These are phyloP conservation scores for Penicillium paradoxum DNA, from an alignment of 495 filamentous ascomycete species.

Conservation along the genomic window DNA sequence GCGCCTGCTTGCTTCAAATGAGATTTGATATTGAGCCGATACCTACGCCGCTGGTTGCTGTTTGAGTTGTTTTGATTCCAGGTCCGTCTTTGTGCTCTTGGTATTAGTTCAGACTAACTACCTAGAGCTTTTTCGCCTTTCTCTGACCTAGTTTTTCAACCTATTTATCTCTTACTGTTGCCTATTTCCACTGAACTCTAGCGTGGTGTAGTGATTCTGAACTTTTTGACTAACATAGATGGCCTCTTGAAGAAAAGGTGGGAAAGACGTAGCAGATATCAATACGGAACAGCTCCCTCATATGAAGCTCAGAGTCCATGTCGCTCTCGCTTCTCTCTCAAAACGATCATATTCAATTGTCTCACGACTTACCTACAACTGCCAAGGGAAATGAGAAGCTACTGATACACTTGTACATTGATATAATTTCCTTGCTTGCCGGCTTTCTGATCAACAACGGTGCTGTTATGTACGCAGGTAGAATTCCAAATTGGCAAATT, in stretches of 20 bases:
- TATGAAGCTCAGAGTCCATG: no score
- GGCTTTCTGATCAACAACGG: background rate
- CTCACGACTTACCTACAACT: background rate
- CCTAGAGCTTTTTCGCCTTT: background rate
- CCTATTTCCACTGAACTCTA: background rate
- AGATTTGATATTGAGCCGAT: constrained; percentile 5
- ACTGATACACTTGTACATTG: constrained; percentile 7
- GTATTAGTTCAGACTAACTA: background rate
- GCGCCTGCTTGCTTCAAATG: background rate
- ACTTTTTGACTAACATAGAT: background rate
- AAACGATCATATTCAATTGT: no score
- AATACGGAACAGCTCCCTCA: no score
- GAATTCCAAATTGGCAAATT: background rate
- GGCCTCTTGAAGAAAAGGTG: background rate
- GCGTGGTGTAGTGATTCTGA: background rate
- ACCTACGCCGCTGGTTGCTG: background rate
- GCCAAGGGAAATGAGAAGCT: background rate
- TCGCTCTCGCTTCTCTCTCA: no score
- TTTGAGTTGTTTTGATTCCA: background rate
- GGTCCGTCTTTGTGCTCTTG: background rate
- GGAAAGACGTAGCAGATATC: background rate
- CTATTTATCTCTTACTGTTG: background rate
- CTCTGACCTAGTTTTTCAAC: background rate
- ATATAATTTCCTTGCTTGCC: background rate
- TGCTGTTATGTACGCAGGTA: constrained; percentile 19